phyloP scores from a whole-genome alignment of 306 rosid genomes.

The Begonia loranthoides region DNA sequence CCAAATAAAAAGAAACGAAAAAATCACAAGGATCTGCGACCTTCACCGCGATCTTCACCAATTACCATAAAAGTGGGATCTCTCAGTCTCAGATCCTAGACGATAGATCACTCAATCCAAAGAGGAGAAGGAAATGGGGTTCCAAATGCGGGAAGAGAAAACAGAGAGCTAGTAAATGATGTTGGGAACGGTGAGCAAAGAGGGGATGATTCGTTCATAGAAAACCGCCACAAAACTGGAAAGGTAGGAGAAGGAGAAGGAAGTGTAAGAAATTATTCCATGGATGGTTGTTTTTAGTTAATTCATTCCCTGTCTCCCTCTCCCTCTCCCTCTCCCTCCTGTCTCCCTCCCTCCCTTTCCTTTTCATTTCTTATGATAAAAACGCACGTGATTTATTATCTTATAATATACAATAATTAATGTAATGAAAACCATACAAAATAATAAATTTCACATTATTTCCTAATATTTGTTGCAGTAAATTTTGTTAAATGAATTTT shows the following conservation, averaged over 20 bases:
- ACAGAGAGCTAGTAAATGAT: not conserved
- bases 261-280: constrained; percentile 1
- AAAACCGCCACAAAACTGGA: constrained; percentile 6
- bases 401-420: too few relatives aligned
- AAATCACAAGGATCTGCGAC: constrained; percentile 19
- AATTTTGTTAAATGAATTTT: too few relatives aligned
- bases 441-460: too few relatives aligned
- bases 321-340: not conserved
- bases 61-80: not conserved
- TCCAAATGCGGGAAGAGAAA: not conserved
- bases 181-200: not conserved
- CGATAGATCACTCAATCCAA: not conserved
- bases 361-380: not conserved
- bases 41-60: constrained; percentile 21
- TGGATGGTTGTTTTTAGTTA: constrained; percentile 6
- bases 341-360: not conserved
- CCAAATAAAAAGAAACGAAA: constrained; percentile 18
- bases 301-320: not conserved
- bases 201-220: constrained; percentile 13
- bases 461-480: too few relatives aligned
- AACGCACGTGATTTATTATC: too few relatives aligned
- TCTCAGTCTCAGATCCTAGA: not conserved
- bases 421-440: too few relatives aligned
- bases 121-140: not conserved
- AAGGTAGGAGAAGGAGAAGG: constrained; percentile 7